A percentile compares a stretch with the other conserved stretches of the same genome.
Conservation (phyloP, 805 yeast species). For the Yamadazyma sp. region DNA sequence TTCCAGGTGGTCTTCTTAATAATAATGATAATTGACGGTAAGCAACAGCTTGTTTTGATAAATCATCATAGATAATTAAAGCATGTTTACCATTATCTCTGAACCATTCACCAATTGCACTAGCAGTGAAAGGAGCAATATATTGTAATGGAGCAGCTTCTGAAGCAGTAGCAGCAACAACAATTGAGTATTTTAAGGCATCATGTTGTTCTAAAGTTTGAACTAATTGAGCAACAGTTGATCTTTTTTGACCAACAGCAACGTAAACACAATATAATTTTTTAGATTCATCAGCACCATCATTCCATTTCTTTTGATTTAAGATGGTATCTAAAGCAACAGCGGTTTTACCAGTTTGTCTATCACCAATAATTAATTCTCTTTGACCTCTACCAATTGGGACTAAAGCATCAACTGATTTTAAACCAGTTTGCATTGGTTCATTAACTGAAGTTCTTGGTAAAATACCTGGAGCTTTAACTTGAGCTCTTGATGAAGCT, state of each 20-base stretch:
- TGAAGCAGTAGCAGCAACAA: constrained; percentile 99
- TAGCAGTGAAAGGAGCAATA: constrained; percentile 99
- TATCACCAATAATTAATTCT: constrained; percentile 99
- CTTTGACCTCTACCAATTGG: constrained; percentile 99
- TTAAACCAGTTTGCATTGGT: constrained; percentile 99
- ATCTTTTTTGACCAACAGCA: constrained; percentile 99
- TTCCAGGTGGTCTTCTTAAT: constrained; percentile 96
- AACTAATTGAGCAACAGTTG: constrained; percentile 99
- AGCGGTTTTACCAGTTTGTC: constrained; percentile 99
- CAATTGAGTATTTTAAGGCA: constrained; percentile 95
- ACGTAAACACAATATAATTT: constrained; percentile 99
- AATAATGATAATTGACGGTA: constrained; percentile 98
- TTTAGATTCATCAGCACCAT: constrained; percentile 91
- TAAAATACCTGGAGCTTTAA: constrained; percentile 99
- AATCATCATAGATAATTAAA: constrained; percentile 93
- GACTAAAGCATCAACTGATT: constrained; percentile 98
- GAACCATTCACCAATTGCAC: constrained; percentile 99
- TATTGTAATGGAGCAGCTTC: constrained; percentile 99
- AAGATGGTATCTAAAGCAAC: constrained; percentile 97
- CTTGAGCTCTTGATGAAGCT: constrained; percentile 90
- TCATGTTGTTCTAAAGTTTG: constrained; percentile 98
- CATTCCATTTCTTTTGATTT: constrained; percentile 99
- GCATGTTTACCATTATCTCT: constrained; percentile 99
- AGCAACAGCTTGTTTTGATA: constrained; percentile 99
- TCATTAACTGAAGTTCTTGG: constrained; percentile 98